Conservation (phyloP, 2,329 filamentous ascomycete genomes). For the Exophiala calicioides region DNA sequence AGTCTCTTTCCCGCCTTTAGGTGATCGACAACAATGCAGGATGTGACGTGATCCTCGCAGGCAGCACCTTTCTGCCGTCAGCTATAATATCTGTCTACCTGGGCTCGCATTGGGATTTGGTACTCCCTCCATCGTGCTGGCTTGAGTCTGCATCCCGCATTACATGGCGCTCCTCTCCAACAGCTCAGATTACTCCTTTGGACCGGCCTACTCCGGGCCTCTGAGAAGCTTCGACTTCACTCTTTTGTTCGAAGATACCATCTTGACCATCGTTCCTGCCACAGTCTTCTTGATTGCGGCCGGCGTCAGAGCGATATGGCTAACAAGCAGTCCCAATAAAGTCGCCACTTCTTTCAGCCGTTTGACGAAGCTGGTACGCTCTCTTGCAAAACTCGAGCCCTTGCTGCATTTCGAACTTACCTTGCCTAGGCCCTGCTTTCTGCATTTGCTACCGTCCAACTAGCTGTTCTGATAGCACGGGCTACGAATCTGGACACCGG, state of each 20-base stretch:
- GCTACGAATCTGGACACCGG: constrained; percentile 21
- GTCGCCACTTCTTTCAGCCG: constrained; percentile 21
- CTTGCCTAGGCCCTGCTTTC: constrained; percentile 21
- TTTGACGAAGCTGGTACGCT: constrained; percentile 27
- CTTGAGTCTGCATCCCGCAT: background rate
- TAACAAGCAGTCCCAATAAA: constrained; percentile 33
- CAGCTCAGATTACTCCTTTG: constrained; percentile 22
- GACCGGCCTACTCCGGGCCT: constrained; percentile 20
- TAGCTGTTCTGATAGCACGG: constrained; percentile 39
- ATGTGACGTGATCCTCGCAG: no score
- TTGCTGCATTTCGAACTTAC: constrained; percentile 8
- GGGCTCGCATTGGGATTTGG: background rate
- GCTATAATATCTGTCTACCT: constrained; percentile 1
- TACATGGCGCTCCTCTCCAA: constrained; percentile 15
- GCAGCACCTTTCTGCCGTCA: constrained; percentile 2
- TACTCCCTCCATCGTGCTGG: background rate
- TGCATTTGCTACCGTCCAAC: constrained; percentile 38
- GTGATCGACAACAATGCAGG: no score
- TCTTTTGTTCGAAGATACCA: constrained; percentile 48
- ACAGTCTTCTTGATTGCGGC: constrained; percentile 39
- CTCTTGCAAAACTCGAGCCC: background rate
- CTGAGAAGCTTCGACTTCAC: constrained; percentile 45
- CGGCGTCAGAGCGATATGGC: constrained; percentile 40
- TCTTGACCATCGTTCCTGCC: constrained; percentile 42
- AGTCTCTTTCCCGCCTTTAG: no score